Evolutionary conservation across 176 grass and related monocot genomes (phyloP).

Genomic region (Carex littledalei): DNA sequence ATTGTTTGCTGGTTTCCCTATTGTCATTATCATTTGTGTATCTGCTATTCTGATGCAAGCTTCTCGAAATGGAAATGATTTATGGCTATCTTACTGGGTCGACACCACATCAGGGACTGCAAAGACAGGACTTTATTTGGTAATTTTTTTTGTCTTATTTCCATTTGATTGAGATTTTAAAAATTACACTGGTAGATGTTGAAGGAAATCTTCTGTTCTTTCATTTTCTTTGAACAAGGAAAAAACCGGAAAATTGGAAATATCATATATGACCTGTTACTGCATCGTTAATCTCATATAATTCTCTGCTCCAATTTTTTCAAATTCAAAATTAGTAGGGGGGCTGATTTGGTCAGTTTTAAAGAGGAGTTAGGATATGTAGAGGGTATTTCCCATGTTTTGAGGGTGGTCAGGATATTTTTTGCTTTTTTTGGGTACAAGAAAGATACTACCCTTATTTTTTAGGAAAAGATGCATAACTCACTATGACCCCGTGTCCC

Average conservation of each 20-base stretch:
- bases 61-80: constrained; percentile 95
- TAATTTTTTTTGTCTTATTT: constrained; percentile 32
- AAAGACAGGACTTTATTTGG: constrained; percentile 75
- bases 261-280: neutral
- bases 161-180: neutral
- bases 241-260: neutral
- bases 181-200: neutral
- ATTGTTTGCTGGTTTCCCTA: constrained; percentile 43
- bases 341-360: neutral
- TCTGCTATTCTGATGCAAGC: constrained; percentile 85
- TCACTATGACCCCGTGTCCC: neutral
- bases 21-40: constrained; percentile 63
- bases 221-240: neutral
- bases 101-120: constrained; percentile 45
- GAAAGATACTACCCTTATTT: neutral
- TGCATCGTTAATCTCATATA: neutral
- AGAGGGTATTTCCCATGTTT: neutral
- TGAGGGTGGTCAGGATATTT: neutral
- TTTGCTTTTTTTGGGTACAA: neutral
- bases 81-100: constrained; percentile 96
- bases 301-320: neutral
- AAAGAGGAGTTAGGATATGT: neutral
- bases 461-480: neutral
- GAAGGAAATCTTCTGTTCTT: neutral
- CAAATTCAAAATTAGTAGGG: neutral